Conservation (phyloP, 805 yeast genomes). For the Metschnikowia chrysomelidarum region DNA sequence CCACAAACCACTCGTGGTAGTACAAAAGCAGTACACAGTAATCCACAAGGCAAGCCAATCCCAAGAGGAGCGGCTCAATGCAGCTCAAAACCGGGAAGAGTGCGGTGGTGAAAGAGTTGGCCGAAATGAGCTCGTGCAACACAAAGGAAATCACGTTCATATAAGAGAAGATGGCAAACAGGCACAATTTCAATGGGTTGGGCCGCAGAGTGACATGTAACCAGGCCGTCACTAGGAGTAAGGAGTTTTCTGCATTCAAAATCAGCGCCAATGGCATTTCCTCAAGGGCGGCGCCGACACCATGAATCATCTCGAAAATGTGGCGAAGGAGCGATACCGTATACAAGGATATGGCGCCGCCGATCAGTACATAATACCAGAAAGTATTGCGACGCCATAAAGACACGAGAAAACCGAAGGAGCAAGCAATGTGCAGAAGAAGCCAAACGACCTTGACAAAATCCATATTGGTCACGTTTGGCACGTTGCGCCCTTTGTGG, state of each 20-base stretch:
- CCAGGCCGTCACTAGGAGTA: conserved; percentile 23
- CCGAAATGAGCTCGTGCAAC: conserved; percentile 15
- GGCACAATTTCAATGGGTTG: conserved; percentile 23
- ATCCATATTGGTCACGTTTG: conserved; percentile 11
- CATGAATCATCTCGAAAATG: conserved; percentile 9
- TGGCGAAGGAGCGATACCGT: conserved; percentile 14
- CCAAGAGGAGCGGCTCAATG: conserved; percentile 17
- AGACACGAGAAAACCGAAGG: conserved; percentile 12
- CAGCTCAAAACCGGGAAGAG: conserved; percentile 15
- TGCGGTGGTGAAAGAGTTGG: conserved; percentile 14
- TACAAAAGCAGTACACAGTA: conserved; percentile 14
- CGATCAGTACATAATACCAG: conserved; percentile 13
- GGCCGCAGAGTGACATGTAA: conserved; percentile 21
- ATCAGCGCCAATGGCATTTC: conserved; percentile 21
- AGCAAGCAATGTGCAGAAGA: conserved; percentile 13
- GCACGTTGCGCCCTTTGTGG: conserved; percentile 6
- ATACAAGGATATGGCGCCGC: conserved; percentile 17
- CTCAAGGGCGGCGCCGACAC: conserved; percentile 5
- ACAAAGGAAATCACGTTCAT: conserved; percentile 25
- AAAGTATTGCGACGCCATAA: conserved; percentile 3
- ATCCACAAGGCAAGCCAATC: conserved; percentile 15
- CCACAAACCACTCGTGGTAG: conserved; percentile 10
- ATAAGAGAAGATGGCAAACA: conserved; percentile 28
- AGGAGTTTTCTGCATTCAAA: conserved; percentile 30
- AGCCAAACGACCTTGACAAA: conserved; percentile 13